Percentiles rank a stretch among this genome's conserved stretches.
phyloP scores from a whole-genome alignment of 108 stramenopile genomes.

The Hondaea fermentalgiana region DNA sequence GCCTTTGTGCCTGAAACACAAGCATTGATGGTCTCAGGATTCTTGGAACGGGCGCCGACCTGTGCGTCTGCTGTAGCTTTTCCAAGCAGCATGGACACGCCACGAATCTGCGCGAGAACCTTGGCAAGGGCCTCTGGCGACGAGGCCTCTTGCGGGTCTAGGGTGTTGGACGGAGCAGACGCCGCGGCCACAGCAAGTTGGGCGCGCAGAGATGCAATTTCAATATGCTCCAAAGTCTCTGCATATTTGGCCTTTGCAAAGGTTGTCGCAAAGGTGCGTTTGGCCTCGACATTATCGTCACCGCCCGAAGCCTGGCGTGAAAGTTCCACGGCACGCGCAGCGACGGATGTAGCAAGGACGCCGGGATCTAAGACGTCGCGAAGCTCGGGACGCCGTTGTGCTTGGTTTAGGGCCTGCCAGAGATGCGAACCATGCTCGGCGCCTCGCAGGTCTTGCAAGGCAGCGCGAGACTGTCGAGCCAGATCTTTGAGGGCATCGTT shows the following conservation, averaged over 20 bases:
- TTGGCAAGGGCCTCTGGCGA: background rate
- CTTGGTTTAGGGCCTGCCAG: background rate
- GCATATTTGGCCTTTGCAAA: background rate
- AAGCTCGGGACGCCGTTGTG: background rate
- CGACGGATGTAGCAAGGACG: background rate
- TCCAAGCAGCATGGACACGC: background rate
- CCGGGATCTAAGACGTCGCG: background rate
- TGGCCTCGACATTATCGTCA: background rate
- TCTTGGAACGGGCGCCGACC: background rate
- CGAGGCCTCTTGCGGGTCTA: no score
- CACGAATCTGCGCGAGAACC: background rate
- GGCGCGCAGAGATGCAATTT: background rate
- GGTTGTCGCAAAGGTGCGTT: background rate
- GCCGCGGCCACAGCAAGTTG: background rate
- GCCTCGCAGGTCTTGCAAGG: background rate
- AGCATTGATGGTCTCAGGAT: background rate
- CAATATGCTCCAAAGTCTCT: background rate
- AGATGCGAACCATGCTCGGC: background rate
- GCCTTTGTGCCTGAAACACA: background rate
- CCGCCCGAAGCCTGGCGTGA: no score
- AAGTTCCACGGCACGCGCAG: background rate
- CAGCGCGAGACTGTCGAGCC: background rate
- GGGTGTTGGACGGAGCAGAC: no score
- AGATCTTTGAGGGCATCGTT: background rate
- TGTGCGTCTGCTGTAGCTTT: background rate